phyloP scores from a whole-genome alignment of 2,329 filamentous ascomycete genomes.

The Penicillium vulpinum region DNA sequence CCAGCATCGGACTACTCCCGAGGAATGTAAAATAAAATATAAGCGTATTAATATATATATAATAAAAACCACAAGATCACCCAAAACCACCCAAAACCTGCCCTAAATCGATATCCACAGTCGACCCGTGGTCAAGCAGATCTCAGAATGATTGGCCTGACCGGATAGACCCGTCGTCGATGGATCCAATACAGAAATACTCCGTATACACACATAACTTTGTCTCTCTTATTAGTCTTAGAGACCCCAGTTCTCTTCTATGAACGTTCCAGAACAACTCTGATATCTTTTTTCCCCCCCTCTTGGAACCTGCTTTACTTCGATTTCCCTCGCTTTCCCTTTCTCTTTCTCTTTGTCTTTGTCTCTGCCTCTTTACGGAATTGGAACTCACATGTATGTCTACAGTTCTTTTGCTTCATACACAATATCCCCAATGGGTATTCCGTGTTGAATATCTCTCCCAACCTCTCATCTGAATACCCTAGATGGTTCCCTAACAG shows the following conservation, averaged over 20 bases:
- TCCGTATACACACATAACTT: slow-evolving; percentile 1
- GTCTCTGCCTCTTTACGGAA: slow-evolving; percentile 1
- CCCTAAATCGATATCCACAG: slow-evolving; percentile 27
- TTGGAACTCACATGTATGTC: slow-evolving; percentile 21
- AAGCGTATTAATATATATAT: neutral
- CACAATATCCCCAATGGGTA: slow-evolving; percentile 12
- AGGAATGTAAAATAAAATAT: neutral
- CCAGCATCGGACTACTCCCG: too few species aligned
- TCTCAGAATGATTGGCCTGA: slow-evolving; percentile 26
- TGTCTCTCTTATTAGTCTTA: slow-evolving; percentile 2
- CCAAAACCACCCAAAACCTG: neutral
- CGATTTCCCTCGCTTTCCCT: neutral
- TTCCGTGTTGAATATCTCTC: neutral
- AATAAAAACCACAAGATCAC: neutral
- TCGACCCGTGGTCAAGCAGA: slow-evolving; percentile 23
- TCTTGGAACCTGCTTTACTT: slow-evolving; percentile 12
- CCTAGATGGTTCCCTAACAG: slow-evolving; percentile 35
- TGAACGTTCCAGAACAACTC: slow-evolving; percentile 21
- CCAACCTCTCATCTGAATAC: neutral
- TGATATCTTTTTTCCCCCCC: slow-evolving; percentile 1
- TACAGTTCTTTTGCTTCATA: slow-evolving; percentile 27
- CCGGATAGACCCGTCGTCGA: slow-evolving; percentile 30
- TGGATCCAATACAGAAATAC: slow-evolving; percentile 26
- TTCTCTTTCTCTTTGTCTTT: neutral
- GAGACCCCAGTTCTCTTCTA: slow-evolving; percentile 11